A percentile compares a stretch with the other conserved stretches of the same genome.
Evolutionary conservation across 805 yeast species (phyloP).

Genomic region (Jamesozyma lodderae): DNA sequence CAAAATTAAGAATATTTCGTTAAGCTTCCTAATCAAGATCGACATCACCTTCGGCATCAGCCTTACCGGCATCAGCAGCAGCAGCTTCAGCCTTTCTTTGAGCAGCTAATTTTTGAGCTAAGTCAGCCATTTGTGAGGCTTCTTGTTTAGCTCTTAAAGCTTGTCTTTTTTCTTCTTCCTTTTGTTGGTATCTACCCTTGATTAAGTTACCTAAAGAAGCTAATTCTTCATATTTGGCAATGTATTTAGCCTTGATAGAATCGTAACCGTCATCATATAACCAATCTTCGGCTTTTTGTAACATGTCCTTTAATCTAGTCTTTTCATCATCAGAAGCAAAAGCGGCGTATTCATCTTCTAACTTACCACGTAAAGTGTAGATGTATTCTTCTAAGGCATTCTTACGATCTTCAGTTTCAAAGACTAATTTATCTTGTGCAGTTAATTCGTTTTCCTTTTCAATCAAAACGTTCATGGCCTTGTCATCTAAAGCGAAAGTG

Average conservation of each 20-base stretch:
- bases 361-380: constrained; percentile 92
- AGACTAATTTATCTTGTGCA: constrained; percentile 90
- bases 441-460: constrained; percentile 82
- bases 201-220: constrained; percentile 91
- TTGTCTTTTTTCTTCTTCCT: constrained; percentile 92
- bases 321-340: constrained; percentile 92
- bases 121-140: constrained; percentile 71
- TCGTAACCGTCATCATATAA: constrained; percentile 96
- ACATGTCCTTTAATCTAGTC: constrained; percentile 59
- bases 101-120: constrained; percentile 79
- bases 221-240: constrained; percentile 96
- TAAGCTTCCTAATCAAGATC: constrained; percentile 25
- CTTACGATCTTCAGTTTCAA: constrained; percentile 98
- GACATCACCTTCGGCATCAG: constrained; percentile 35
- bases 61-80: constrained; percentile 26
- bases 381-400: constrained; percentile 97
- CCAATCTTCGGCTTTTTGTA: constrained; percentile 93
- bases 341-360: constrained; percentile 80
- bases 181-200: constrained; percentile 88
- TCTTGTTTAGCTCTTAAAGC: constrained; percentile 79
- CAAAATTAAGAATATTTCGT: neutral
- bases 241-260: constrained; percentile 89
- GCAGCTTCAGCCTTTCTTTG: constrained; percentile 50
- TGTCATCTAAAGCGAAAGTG: constrained; percentile 54
- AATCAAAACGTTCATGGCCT: constrained; percentile 47